phyloP scores from a whole-genome alignment of 148 eudicot species.

The Nepenthes gracilis region DNA sequence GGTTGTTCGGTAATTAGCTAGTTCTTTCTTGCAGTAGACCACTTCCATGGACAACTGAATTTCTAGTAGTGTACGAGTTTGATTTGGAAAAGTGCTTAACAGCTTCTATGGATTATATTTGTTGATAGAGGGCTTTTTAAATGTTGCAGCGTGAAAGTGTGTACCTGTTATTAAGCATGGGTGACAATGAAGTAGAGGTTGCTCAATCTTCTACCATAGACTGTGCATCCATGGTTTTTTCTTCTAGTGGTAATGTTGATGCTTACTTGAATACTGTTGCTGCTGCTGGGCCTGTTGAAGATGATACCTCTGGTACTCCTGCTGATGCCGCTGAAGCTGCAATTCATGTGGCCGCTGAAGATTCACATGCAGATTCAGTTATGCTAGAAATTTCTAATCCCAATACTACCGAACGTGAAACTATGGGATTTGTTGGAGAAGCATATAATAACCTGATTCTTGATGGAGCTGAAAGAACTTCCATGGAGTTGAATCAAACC shows the following conservation, averaged over 20 bases:
- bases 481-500: slow-evolving; percentile 31
- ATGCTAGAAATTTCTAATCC: no score
- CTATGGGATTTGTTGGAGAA: slow-evolving; percentile 17
- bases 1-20: no score
- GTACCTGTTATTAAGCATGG: no score
- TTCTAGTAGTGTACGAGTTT: no score
- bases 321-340: slow-evolving; percentile 4
- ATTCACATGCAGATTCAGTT: slow-evolving; percentile 12
- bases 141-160: no score
- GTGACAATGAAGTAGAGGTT: no score
- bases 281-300: slow-evolving; percentile 18
- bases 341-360: slow-evolving; percentile 9
- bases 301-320: not conserved
- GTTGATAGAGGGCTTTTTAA: no score
- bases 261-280: slow-evolving; percentile 16
- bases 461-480: slow-evolving; percentile 19
- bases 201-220: no score
- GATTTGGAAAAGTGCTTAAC: no score
- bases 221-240: slow-evolving; percentile 20
- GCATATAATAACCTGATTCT: slow-evolving; percentile 20
- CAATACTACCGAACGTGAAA: slow-evolving; percentile 20
- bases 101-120: no score
- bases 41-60: no score
- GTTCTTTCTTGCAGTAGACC: no score
- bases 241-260: slow-evolving; percentile 21